Percentiles rank a stretch among this genome's conserved stretches.
Evolutionary conservation across 495 filamentous ascomycete genomes (phyloP).

Genomic region (Annulohypoxylon moriforme): DNA sequence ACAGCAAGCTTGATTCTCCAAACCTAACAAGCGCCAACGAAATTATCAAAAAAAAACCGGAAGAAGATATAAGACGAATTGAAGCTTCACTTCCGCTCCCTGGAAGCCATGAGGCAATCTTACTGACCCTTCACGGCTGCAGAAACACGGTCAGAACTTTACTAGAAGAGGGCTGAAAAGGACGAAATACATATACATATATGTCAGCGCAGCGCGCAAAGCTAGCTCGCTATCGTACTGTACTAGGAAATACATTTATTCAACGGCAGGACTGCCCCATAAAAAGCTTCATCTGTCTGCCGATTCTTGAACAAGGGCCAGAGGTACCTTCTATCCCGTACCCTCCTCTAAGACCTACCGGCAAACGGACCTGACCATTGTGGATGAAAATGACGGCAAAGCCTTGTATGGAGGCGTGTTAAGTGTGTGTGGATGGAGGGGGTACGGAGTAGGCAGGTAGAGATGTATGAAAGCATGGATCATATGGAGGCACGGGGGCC

Average conservation of each 20-base stretch:
- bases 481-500: constrained; percentile 50
- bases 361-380: constrained; percentile 45
- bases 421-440: constrained; percentile 43
- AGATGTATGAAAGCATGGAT: constrained; percentile 49
- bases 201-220: constrained; percentile 19
- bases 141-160: constrained; percentile 34
- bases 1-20: constrained; percentile 35
- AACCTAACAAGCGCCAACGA: constrained; percentile 26
- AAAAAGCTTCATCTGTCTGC: constrained; percentile 46
- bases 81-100: constrained; percentile 7
- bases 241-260: constrained; percentile 33
- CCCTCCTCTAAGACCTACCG: constrained; percentile 42
- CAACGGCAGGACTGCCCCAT: constrained; percentile 29
- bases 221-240: constrained; percentile 32
- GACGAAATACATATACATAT: constrained; percentile 24
- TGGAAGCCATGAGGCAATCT: constrained; percentile 7
- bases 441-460: constrained; percentile 51
- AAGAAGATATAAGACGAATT: constrained; percentile 13
- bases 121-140: constrained; percentile 14
- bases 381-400: constrained; percentile 50
- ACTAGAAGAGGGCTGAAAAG: constrained; percentile 15
- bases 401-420: constrained; percentile 34
- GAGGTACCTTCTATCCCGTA: constrained; percentile 30
- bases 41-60: constrained; percentile 26
- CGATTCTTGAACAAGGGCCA: constrained; percentile 31